phyloP scores from a whole-genome alignment of 1,284 basidiomycete genomes.

The Cryptococcus sp. region DNA sequence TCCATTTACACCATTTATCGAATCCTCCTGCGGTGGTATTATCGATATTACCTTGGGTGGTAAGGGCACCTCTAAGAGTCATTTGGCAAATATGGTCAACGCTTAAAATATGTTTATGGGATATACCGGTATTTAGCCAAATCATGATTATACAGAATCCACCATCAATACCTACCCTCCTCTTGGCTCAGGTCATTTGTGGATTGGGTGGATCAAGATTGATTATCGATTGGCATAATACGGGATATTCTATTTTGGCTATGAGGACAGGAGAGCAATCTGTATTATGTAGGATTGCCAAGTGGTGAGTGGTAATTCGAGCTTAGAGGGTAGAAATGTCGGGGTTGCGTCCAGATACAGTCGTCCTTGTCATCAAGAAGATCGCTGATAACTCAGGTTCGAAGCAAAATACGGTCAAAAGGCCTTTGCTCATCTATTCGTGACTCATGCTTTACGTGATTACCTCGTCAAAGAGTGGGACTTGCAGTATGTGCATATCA shows the following conservation, averaged over 20 bases:
- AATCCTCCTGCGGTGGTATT: slow-evolving; percentile 64
- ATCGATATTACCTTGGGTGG: slow-evolving; percentile 55
- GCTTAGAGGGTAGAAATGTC: neutral
- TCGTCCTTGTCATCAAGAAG: neutral
- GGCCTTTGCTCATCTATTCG: slow-evolving; percentile 89
- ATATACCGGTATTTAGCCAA: slow-evolving; percentile 67
- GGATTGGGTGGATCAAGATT: slow-evolving; percentile 68
- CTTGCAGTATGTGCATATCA: slow-evolving; percentile 54
- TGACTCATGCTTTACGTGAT: slow-evolving; percentile 80
- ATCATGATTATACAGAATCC: slow-evolving; percentile 95
- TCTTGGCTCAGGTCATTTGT: slow-evolving; percentile 72
- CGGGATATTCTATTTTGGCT: slow-evolving; percentile 88
- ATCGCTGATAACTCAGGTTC: slow-evolving; percentile 56
- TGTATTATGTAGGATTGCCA: slow-evolving; percentile 67
- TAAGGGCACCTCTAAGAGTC: slow-evolving; percentile 78
- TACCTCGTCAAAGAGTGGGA: slow-evolving; percentile 69
- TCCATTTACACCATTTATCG: slow-evolving; percentile 16
- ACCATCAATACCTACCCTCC: slow-evolving; percentile 89
- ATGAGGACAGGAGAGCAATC: slow-evolving; percentile 68
- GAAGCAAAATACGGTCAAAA: slow-evolving; percentile 69
- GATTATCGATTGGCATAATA: slow-evolving; percentile 99
- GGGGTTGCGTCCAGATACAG: no score
- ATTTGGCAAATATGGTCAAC: slow-evolving; percentile 63
- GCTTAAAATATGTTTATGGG: slow-evolving; percentile 55
- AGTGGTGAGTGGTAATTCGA: slow-evolving; percentile 55